Conservation (phyloP, 106 monocot species). For the Dactylorhiza incarnata region DNA sequence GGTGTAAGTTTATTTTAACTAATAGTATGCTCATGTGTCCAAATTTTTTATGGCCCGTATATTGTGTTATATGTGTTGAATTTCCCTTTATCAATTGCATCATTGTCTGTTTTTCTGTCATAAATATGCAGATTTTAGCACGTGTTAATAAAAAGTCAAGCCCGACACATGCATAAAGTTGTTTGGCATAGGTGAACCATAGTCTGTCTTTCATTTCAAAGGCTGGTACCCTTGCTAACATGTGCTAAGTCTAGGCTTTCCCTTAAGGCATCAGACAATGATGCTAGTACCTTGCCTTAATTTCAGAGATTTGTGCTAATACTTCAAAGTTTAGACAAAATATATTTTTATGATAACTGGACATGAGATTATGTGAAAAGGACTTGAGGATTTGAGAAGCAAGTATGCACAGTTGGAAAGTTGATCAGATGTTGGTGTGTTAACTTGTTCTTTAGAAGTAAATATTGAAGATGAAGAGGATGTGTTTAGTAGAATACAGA, state of each 20-base stretch:
- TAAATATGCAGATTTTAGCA: background rate
- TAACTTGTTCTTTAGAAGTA: background rate
- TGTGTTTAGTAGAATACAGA: background rate
- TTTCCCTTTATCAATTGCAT: background rate
- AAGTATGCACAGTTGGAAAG: background rate
- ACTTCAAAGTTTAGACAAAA: background rate
- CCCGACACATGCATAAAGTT: background rate
- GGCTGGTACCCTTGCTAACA: background rate
- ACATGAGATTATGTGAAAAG: background rate
- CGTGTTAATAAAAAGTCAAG: background rate
- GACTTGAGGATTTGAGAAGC: background rate
- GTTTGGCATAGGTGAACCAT: background rate
- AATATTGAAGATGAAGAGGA: background rate
- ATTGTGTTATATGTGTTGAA: no score
- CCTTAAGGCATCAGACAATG: background rate
- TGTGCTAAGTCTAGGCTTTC: background rate
- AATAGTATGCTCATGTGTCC: background rate
- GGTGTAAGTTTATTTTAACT: background rate
- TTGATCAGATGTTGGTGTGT: background rate
- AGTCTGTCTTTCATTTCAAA: background rate
- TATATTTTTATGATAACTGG: background rate
- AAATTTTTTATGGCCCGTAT: no score
- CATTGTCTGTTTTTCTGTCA: background rate
- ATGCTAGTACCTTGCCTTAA: background rate
- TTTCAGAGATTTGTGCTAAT: background rate